Conservation (phyloP, 1,284 basidiomycete species). For the Malassezia japonica region DNA sequence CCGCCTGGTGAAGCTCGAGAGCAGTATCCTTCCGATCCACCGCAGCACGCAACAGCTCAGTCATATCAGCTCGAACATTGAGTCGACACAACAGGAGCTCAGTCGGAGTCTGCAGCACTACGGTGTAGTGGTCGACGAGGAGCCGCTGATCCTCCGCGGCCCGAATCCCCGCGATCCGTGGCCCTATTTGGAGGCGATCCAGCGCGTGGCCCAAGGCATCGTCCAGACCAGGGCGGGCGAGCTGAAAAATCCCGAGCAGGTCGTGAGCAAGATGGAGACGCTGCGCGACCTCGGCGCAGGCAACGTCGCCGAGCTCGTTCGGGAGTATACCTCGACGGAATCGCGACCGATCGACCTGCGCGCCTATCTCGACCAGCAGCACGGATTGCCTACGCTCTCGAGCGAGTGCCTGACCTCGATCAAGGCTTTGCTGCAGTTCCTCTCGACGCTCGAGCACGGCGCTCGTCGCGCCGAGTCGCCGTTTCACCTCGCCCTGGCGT, state of each 20-base stretch:
- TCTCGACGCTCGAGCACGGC: slow-evolving; percentile 3
- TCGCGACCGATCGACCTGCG: slow-evolving; percentile 32
- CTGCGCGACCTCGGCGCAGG: slow-evolving; percentile 38
- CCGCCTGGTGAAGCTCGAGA: slow-evolving; percentile 44
- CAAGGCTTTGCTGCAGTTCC: slow-evolving; percentile 22
- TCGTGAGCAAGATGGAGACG: slow-evolving; percentile 37
- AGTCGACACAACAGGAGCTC: slow-evolving; percentile 32
- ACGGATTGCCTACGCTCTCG: slow-evolving; percentile 16
- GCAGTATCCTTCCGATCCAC: slow-evolving; percentile 46
- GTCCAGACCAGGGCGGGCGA: slow-evolving; percentile 24
- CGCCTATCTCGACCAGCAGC: background rate
- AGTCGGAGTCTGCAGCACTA: slow-evolving; percentile 40
- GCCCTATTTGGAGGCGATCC: slow-evolving; percentile 42
- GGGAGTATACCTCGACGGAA: slow-evolving; percentile 34
- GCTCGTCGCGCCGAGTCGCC: background rate
- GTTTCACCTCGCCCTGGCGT: slow-evolving; percentile 1
- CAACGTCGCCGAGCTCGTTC: slow-evolving; percentile 33
- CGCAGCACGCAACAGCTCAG: slow-evolving; percentile 39
- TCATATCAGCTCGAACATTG: slow-evolving; percentile 31
- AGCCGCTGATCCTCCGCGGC: slow-evolving; percentile 37
- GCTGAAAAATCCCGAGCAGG: slow-evolving; percentile 29
- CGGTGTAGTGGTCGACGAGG: slow-evolving; percentile 41
- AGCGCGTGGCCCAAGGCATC: slow-evolving; percentile 35
- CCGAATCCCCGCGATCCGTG: slow-evolving; percentile 32
- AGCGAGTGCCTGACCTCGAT: slow-evolving; percentile 27